Conservation (phyloP, 164 flowering plant species). For the Dillenia suffruticosa region DNA sequence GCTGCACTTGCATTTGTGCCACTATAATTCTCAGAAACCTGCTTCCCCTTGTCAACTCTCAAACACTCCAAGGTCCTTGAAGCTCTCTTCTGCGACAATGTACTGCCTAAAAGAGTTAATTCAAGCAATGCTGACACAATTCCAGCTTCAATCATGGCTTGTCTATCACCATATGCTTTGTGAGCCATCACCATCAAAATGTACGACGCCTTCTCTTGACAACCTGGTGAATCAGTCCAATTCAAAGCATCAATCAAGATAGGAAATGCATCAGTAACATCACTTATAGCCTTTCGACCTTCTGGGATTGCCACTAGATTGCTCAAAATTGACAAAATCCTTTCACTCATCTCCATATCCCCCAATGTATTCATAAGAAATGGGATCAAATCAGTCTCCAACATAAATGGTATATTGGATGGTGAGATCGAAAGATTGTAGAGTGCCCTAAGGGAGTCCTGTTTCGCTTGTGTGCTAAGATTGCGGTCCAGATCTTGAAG, state of each 20-base stretch:
- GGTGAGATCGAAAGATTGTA: conserved; percentile 82
- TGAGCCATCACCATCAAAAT: conserved; percentile 95
- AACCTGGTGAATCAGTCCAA: conserved; percentile 81
- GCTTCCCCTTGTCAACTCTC: conserved; percentile 86
- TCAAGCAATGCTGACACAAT: conserved; percentile 70
- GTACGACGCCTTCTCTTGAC: conserved; percentile 87
- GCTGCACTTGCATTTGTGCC: conserved; percentile 23
- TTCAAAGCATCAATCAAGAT: conserved; percentile 75
- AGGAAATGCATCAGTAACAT: conserved; percentile 41
- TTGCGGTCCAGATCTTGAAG: conserved; percentile 27
- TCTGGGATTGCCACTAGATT: conserved; percentile 67
- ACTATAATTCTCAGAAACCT: conserved; percentile 35
- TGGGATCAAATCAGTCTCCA: conserved; percentile 55
- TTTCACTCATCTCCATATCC: conserved; percentile 80
- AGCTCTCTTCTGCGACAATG: conserved; percentile 92
- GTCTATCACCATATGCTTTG: conserved; percentile 71
- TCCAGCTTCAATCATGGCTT: conserved; percentile 82
- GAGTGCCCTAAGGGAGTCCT: conserved; percentile 74
- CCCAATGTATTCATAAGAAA: conserved; percentile 51
- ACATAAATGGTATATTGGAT: conserved; percentile 37
- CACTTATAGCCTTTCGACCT: conserved; percentile 66
- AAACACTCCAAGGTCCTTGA: conserved; percentile 80
- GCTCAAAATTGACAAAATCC: conserved; percentile 61
- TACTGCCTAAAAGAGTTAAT: conserved; percentile 78
- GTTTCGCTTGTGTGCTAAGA: conserved; percentile 46